Conservation (phyloP, 108 stramenopile genomes). For the Cafeteria roenbergensis region DNA sequence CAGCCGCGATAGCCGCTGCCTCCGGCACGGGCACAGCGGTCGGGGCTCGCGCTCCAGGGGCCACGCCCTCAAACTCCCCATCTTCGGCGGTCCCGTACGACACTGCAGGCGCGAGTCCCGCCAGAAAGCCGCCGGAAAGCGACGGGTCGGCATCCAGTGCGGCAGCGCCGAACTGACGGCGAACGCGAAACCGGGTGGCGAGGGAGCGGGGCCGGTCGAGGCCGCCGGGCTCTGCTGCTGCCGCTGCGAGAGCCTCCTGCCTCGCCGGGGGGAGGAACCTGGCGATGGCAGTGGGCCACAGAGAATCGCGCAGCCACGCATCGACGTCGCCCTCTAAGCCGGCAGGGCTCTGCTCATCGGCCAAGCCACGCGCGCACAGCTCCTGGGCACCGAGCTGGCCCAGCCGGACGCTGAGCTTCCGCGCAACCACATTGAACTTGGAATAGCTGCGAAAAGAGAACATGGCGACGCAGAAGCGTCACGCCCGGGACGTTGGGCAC, state of each 20-base stretch:
- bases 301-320: not conserved
- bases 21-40: too few species aligned
- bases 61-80: too few species aligned
- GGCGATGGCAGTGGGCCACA: constrained; percentile 9
- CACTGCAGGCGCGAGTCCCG: too few species aligned
- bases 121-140: too few species aligned
- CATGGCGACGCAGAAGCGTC: too few species aligned
- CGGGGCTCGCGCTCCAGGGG: too few species aligned
- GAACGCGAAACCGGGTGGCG: not conserved
- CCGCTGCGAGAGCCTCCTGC: not conserved
- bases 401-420: constrained; percentile 10
- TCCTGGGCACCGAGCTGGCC: constrained; percentile 17
- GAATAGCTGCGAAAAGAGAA: constrained; percentile 12
- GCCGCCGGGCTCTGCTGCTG: not conserved
- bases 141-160: not conserved
- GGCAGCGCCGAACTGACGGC: not conserved
- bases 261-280: constrained; percentile 8
- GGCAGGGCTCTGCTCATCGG: constrained; percentile 15
- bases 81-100: too few species aligned
- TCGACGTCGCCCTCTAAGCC: constrained; percentile 20
- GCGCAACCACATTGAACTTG: constrained; percentile 18
- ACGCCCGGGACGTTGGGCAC: too few species aligned
- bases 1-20: not conserved
- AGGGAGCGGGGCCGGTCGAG: not conserved
- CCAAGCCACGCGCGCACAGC: constrained; percentile 8